Conservation (phyloP, 306 rosid genomes). For the Prinsepia uniflora region DNA sequence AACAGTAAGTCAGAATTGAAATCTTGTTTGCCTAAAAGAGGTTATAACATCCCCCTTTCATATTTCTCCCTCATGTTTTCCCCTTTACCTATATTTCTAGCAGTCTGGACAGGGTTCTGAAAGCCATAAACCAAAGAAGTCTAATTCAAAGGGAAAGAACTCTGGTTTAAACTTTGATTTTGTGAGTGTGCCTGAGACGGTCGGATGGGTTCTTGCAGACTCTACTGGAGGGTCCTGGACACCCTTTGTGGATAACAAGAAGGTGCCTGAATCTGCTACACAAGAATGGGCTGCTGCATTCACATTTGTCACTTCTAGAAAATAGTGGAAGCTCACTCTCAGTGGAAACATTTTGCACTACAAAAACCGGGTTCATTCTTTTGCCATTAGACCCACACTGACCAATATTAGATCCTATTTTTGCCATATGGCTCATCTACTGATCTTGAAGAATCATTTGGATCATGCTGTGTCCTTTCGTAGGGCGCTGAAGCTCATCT, state of each 20-base stretch:
- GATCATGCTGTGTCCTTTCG: background rate
- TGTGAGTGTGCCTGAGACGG: slow-evolving; percentile 43
- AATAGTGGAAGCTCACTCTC: slow-evolving; percentile 2
- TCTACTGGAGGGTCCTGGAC: slow-evolving; percentile 39
- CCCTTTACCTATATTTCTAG: slow-evolving; percentile 6
- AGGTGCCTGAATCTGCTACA: slow-evolving; percentile 31
- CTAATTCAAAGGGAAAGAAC: slow-evolving; percentile 22
- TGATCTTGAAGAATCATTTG: slow-evolving; percentile 5
- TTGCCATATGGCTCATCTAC: background rate
- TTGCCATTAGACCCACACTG: slow-evolving; percentile 18
- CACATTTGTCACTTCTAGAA: slow-evolving; percentile 27
- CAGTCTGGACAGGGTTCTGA: slow-evolving; percentile 26
- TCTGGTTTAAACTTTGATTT: slow-evolving; percentile 37
- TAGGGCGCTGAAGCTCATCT: slow-evolving; percentile 12
- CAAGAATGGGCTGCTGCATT: slow-evolving; percentile 49
- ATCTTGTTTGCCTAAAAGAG: background rate
- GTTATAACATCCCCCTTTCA: slow-evolving; percentile 8
- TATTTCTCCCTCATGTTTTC: background rate
- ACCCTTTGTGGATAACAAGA: slow-evolving; percentile 35
- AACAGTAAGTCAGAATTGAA: slow-evolving; percentile 30
- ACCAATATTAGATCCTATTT: slow-evolving; percentile 17
- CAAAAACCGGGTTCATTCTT: slow-evolving; percentile 6
- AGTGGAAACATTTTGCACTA: slow-evolving; percentile 8
- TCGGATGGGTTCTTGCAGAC: slow-evolving; percentile 52
- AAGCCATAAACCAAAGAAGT: slow-evolving; percentile 33